Evolutionary conservation across 495 filamentous ascomycete genomes (phyloP).

Genomic region (Aspergillus nidulans): DNA sequence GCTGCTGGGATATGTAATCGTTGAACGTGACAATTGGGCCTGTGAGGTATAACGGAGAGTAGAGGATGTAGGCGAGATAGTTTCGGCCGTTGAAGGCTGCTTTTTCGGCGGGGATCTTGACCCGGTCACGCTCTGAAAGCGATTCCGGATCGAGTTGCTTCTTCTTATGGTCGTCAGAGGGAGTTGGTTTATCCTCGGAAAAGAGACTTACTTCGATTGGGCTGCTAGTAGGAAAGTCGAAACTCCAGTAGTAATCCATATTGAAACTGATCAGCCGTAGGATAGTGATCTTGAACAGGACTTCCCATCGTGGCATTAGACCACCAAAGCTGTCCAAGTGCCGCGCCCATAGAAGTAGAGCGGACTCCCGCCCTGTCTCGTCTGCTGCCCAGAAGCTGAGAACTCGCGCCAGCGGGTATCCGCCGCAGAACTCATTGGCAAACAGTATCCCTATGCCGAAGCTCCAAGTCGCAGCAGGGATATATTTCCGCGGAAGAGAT

Average conservation of each 20-base stretch:
- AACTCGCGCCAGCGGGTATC: conserved; percentile 67
- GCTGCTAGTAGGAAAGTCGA: conserved; percentile 58
- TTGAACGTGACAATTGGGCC: conserved; percentile 97
- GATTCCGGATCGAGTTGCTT: conserved; percentile 85
- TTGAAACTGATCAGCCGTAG: conserved; percentile 94
- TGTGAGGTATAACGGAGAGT: conserved; percentile 87
- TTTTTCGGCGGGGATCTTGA: conserved; percentile 65
- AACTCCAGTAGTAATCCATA: conserved; percentile 92
- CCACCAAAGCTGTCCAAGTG: conserved; percentile 75
- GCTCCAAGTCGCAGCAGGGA: conserved; percentile 80
- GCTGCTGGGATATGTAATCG: conserved; percentile 86
- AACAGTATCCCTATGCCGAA: conserved; percentile 88
- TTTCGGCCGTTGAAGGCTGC: conserved; percentile 73
- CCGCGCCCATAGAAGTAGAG: conserved; percentile 53
- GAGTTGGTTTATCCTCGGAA: not conserved
- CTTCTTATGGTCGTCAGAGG: conserved; percentile 82
- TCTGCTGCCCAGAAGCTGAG: conserved; percentile 46
- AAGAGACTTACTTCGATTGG: conserved; percentile 72
- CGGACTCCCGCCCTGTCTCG: conserved; percentile 23
- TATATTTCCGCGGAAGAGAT: conserved; percentile 56
- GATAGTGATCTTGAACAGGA: conserved; percentile 96
- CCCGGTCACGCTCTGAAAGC: conserved; percentile 82
- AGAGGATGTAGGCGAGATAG: conserved; percentile 83
- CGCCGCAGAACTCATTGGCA: conserved; percentile 77
- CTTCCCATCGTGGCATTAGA: conserved; percentile 82